phyloP scores from a whole-genome alignment of 2,329 filamentous ascomycete species.

The Fusarium tanahbumbuense region DNA sequence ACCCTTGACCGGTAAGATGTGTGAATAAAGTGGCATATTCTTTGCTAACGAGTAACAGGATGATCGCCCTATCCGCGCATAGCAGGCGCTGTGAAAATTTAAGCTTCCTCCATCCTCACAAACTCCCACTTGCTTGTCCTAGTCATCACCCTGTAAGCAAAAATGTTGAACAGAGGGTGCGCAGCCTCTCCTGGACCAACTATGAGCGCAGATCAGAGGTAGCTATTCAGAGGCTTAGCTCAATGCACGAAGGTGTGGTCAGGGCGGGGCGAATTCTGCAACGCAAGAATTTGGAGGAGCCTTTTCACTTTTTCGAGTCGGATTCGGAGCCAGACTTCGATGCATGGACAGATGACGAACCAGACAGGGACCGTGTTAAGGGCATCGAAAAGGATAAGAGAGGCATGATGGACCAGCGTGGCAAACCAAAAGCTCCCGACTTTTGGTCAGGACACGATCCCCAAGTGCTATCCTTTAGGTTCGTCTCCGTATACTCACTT shows the following conservation, averaged over 20 bases:
- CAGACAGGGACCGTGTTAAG: background rate
- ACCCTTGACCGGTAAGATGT: background rate
- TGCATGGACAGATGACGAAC: background rate
- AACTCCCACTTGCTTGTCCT: background rate
- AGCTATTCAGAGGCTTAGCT: background rate
- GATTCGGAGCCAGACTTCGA: background rate
- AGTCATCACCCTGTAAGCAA: background rate
- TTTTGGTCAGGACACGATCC: background rate
- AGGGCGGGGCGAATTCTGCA: background rate
- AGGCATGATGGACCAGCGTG: background rate
- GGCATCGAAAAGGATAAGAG: background rate
- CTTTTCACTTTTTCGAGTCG: background rate
- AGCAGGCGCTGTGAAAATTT: background rate
- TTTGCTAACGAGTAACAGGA: background rate
- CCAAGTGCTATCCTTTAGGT: background rate
- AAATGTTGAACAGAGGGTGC: background rate
- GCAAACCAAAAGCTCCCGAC: background rate
- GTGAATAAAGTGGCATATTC: rapidly evolving
- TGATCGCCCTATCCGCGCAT: background rate
- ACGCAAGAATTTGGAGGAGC: background rate
- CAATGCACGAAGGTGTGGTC: background rate
- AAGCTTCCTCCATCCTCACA: background rate
- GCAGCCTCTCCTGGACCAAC: no score
- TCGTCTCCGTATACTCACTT: rapidly evolving
- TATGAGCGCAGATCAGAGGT: background rate